Percentiles rank a stretch among this genome's conserved stretches.
Evolutionary conservation across 768 basidiomycete species (phyloP).

Genomic region (Leccinum arenicola): DNA sequence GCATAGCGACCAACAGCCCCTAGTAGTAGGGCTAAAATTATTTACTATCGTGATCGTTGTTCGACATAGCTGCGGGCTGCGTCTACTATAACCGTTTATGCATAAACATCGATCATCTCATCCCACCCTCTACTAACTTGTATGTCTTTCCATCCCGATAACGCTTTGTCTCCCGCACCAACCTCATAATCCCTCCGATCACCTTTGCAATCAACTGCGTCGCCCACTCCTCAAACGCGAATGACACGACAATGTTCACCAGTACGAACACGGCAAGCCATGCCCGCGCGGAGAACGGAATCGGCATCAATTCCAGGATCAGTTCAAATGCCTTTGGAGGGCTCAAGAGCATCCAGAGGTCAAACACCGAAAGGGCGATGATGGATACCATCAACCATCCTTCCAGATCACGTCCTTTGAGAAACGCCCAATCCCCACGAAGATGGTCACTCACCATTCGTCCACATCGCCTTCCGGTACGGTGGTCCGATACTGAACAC

Average conservation of each 20-base stretch:
- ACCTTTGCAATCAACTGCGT: constrained; percentile 53
- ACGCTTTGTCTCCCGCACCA: constrained; percentile 44
- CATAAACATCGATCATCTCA: constrained; percentile 34
- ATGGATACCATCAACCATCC: constrained; percentile 83
- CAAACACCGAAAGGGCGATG: constrained; percentile 64
- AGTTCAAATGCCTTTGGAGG: constrained; percentile 59
- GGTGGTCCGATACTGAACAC: constrained; percentile 99
- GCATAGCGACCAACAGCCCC: constrained; percentile 20
- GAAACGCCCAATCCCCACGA: neutral
- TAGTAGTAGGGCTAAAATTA: neutral
- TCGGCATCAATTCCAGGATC: constrained; percentile 72
- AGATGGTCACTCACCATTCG: constrained; percentile 65
- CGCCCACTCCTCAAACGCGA: constrained; percentile 78
- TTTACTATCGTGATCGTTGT: neutral
- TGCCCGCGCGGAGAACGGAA: constrained; percentile 66
- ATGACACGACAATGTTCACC: constrained; percentile 67
- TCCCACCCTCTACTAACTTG: constrained; percentile 78
- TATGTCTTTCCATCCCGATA: constrained; percentile 72
- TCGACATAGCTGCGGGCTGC: neutral
- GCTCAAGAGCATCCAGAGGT: constrained; percentile 69
- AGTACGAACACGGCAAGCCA: constrained; percentile 66
- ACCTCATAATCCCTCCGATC: constrained; percentile 45
- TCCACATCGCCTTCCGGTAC: constrained; percentile 92
- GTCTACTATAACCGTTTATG: neutral
- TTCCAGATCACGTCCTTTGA: constrained; percentile 28